Base-by-base conservation (phyloP, 768 basidiomycete species). In the Podaxis pistillaris region DNA sequence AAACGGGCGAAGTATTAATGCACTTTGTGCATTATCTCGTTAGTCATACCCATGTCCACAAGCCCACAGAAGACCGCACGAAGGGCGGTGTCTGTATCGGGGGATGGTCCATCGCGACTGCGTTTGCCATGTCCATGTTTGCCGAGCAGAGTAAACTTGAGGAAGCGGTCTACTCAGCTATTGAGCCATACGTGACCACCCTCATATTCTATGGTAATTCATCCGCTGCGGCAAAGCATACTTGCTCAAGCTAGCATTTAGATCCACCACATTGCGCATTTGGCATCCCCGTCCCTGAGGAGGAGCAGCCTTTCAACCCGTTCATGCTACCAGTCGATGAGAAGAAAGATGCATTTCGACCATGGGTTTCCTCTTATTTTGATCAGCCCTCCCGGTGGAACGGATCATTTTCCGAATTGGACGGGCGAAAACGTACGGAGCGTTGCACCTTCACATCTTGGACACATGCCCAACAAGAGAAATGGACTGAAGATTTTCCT, bases 151-250 rank as follows among this genome's bases (percentile, higher is more conserved):
- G 17, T 17, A 17, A 44, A 38, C 11, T 54, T 3, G 51, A 54
- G 17, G n/a, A 53, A 30, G 40, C 26, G 52, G n/a, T n/a, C 4
- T 54, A 60, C 24, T 24, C 37, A 28, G 15, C n/a, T 44, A 40
- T 60, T 13, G 40, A 40, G 15, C 57, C 56, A 26, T 63, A 63
- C 19, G 28, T 62, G 26, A 41, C 47, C 5, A 41, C 41, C 9
- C 33, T 56, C 6, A 28, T 56, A 6, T n/a, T 62, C 30, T 47
- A 33, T 52, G 63, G 63, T 40, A n/a, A 49, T 58, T 51, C 3
- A 7, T 57, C 22, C 5, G 5, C 36, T 57, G 2, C 12, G 5
- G 19, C 28, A n/a, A 15, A 17, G 37, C 2, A 9, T 6, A 13
- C 36, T 15, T 22, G 8, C 60, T 19, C 22, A 30, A 5, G 26